These are phyloP conservation scores for Sordariomycetes sp. DNA, from an alignment of 2,329 filamentous ascomycete species.

Conservation along the genomic window DNA sequence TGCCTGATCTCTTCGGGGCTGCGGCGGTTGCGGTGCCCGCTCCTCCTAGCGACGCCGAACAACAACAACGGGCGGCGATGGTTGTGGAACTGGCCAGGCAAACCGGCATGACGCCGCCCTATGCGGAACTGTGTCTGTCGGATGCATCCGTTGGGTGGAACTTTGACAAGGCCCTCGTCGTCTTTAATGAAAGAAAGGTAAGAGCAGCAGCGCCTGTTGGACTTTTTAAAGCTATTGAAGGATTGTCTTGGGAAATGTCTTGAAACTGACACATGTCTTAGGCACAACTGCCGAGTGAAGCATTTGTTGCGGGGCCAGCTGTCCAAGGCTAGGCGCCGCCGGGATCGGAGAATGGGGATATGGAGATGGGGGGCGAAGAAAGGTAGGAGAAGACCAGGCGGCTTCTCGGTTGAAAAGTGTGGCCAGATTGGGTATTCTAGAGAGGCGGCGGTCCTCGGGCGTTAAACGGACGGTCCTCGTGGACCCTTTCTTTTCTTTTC, in stretches of 20 bases:
- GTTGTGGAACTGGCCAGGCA: slow-evolving; percentile 61
- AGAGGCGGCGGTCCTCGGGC: too few species aligned
- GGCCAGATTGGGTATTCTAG: too few species aligned
- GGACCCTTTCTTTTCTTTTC: not conserved
- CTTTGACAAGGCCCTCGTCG: slow-evolving; percentile 57
- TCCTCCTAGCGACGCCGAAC: slow-evolving; percentile 20
- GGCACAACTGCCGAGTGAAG: slow-evolving; percentile 6
- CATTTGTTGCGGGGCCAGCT: slow-evolving; percentile 4
- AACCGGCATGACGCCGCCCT: slow-evolving; percentile 70
- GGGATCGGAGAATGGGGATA: not conserved
- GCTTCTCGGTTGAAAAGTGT: not conserved
- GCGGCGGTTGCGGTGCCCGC: slow-evolving; percentile 10
- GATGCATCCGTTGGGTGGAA: slow-evolving; percentile 59
- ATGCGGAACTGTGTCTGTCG: slow-evolving; percentile 67
- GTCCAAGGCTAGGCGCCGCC: not conserved
- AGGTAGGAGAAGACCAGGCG: not conserved
- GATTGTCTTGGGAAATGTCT: not conserved
- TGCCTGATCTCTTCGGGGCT: slow-evolving; percentile 27
- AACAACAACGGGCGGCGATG: slow-evolving; percentile 46
- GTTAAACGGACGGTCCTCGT: not conserved
- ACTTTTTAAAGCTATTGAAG: not conserved
- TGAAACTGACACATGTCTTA: slow-evolving; percentile 1
- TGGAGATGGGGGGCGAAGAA: not conserved
- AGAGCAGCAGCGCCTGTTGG: not conserved
- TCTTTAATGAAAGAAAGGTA: slow-evolving; percentile 64